Percentiles rank a stretch among this genome's conserved stretches.
phyloP scores from a whole-genome alignment of 164 flowering plant genomes.

The Tetrastigma voinierianum region DNA sequence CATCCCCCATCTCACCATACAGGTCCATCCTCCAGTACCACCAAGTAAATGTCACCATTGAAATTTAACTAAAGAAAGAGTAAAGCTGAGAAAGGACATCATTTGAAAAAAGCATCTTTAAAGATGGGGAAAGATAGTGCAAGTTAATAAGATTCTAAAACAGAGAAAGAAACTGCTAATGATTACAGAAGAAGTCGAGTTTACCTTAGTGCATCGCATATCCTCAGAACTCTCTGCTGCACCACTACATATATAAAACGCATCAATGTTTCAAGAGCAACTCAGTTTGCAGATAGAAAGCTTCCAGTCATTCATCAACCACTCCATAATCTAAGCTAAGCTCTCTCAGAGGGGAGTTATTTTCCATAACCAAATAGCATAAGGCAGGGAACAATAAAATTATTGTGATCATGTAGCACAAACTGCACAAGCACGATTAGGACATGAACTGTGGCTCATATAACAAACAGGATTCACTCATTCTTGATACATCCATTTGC shows the following conservation, averaged over 20 bases:
- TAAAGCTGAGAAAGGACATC: background rate
- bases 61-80: background rate
- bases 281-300: conserved; percentile 58
- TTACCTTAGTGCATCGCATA: conserved; percentile 23
- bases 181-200: conserved; percentile 5
- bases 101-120: background rate
- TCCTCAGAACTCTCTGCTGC: conserved; percentile 11
- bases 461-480: conserved; percentile 91
- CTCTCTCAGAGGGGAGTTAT: conserved; percentile 85
- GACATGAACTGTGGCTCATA: conserved; percentile 74
- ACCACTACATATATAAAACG: conserved; percentile 12
- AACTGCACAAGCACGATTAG: conserved; percentile 86
- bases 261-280: conserved; percentile 8
- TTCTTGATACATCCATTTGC: conserved; percentile 86
- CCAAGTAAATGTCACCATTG: background rate
- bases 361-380: conserved; percentile 94
- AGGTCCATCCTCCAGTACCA: background rate
- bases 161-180: background rate
- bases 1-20: too few relatives aligned
- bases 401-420: conserved; percentile 73
- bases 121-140: background rate
- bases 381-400: conserved; percentile 64
- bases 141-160: background rate
- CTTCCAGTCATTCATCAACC: conserved; percentile 60
- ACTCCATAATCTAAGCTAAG: conserved; percentile 90